Conservation (phyloP, 2,329 filamentous ascomycete species). For the Pestalotiopsis sp. region DNA sequence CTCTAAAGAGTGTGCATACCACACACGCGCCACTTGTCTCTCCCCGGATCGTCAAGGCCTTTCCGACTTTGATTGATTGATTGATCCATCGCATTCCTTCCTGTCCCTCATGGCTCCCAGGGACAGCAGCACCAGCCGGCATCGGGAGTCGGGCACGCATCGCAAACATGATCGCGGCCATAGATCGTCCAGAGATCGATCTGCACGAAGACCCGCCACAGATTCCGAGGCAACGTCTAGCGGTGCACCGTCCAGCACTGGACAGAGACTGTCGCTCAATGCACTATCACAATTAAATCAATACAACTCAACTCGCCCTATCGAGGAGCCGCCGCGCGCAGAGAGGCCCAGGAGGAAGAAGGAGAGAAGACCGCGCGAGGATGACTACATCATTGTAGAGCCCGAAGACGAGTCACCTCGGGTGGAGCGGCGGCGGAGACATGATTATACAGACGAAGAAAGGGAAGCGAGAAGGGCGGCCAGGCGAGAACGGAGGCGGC, state of each 20-base stretch:
- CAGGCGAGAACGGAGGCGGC: constrained; percentile 16
- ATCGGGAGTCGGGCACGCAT: constrained; percentile 27
- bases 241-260: constrained; percentile 21
- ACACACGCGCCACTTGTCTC: not conserved
- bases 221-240: constrained; percentile 36
- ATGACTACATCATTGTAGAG: constrained; percentile 23
- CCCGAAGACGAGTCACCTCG: constrained; percentile 34
- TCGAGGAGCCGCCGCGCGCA: constrained; percentile 41
- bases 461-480: constrained; percentile 13
- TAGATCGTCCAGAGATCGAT: constrained; percentile 33
- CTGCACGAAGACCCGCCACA: constrained; percentile 33
- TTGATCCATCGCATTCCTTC: constrained; percentile 7
- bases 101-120: constrained; percentile 33
- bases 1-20: constrained; percentile 24
- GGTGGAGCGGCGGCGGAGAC: constrained; percentile 21
- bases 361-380: constrained; percentile 32
- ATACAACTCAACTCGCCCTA: constrained; percentile 51
- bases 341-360: constrained; percentile 41
- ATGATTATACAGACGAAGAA: constrained; percentile 17
- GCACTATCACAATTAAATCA: constrained; percentile 69
- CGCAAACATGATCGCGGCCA: constrained; percentile 39
- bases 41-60: not conserved
- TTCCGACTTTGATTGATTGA: not conserved
- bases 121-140: constrained; percentile 29
- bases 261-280: constrained; percentile 47